These are phyloP conservation scores for Ascochyta koolunga DNA, from an alignment of 2,329 filamentous ascomycete species.

Conservation along the genomic window DNA sequence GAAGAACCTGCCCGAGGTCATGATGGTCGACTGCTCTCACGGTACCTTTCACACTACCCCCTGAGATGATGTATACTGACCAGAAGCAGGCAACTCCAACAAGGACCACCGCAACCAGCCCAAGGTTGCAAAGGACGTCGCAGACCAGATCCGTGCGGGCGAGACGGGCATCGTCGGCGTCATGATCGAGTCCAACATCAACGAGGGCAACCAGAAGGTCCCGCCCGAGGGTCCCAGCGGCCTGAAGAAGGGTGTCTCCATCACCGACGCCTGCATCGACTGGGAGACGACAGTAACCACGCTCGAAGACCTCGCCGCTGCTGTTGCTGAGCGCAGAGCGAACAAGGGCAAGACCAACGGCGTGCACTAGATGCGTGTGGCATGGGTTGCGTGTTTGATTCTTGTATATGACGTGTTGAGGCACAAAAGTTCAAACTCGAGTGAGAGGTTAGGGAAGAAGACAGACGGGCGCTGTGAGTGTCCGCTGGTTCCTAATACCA, in stretches of 20 bases:
- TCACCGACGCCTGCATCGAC: slow-evolving; percentile 94
- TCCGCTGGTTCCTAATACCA: not conserved
- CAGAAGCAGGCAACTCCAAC: slow-evolving; percentile 78
- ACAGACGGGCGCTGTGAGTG: not conserved
- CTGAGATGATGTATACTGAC: too few species aligned
- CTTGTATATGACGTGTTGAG: slow-evolving; percentile 11
- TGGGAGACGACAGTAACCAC: slow-evolving; percentile 86
- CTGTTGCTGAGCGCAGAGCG: slow-evolving; percentile 76
- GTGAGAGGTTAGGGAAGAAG: not conserved
- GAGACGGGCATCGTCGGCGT: slow-evolving; percentile 91
- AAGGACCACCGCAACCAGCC: slow-evolving; percentile 99
- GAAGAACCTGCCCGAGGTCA: slow-evolving; percentile 83
- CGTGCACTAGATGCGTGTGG: slow-evolving; percentile 20
- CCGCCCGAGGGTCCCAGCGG: slow-evolving; percentile 77
- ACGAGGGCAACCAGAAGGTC: slow-evolving; percentile 80
- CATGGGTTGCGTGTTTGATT: not conserved
- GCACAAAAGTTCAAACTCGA: slow-evolving; percentile 1
- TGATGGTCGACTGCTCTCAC: slow-evolving; percentile 99
- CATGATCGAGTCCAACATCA: slow-evolving; percentile 99
- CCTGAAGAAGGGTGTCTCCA: slow-evolving; percentile 88
- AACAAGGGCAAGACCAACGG: slow-evolving; percentile 39
- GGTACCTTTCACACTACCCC: slow-evolving; percentile 56
- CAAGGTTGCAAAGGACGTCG: slow-evolving; percentile 81
- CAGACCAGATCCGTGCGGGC: slow-evolving; percentile 84
- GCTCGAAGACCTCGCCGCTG: slow-evolving; percentile 83